Base-by-base conservation (phyloP, 495 filamentous ascomycete genomes). In the Penicillium silybi region DNA sequence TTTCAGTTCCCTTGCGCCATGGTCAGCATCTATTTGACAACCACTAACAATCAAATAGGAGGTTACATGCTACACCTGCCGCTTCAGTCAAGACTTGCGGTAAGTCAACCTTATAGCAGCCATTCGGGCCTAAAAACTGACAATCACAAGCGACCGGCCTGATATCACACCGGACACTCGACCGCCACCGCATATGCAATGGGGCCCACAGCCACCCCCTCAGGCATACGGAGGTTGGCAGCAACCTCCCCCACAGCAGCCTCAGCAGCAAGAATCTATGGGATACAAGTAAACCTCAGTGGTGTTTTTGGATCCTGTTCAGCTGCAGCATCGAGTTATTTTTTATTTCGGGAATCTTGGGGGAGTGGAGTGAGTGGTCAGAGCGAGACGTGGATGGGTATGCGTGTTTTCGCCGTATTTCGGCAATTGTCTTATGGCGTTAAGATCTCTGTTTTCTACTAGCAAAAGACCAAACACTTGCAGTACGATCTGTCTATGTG, bases 1-100 rank as follows among this genome's bases (percentile, higher is more conserved):
- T 39, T 10, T 39, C n/a, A 18, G 4, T 16, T 39, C 37, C n/a
- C n/a, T n/a, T 32, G 29, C 29, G 0, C 11, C 11, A 13, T 13
- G 9, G 4, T 9, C 45, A 32, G 8, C 20, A 7, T 10, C 5
- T 47, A 18, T 38, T 32, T 20, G 27, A 27, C 11, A 11, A 32
- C 22, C 29, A 42, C 57, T 67, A 60, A 75, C 3, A 25, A 41
- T 26, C 23, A 38, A 48, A 29, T 46, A 79, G 70, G 78, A 81
- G 62, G 76, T 80, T 27, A 67, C 66, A 18, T 81, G 78, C 57
- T 66, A 72, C 53, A 79, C 76, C 48, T 81, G 78, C 54, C 73
- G 73, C 46, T 79, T 75, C 58, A 77, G 67, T 32, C 78, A 81
- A 56, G 78, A 80, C 48, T 53, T 81, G 25, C 68, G 73, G 77